A percentile compares a stretch with the other conserved stretches of the same genome.
phyloP scores from a whole-genome alignment of 768 basidiomycete species.

The Kwoniella sp. region DNA sequence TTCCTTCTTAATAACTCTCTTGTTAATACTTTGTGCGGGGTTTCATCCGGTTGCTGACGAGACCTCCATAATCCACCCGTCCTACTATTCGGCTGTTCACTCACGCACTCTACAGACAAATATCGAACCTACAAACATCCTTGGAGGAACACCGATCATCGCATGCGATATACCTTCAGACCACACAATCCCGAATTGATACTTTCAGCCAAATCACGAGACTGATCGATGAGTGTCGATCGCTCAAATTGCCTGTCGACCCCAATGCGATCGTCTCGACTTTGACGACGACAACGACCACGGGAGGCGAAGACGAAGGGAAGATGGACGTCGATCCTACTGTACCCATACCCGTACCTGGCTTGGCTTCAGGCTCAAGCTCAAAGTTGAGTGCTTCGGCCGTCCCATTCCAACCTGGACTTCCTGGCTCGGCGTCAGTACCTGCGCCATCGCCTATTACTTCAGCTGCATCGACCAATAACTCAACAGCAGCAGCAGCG shows the following conservation, averaged over 20 bases:
- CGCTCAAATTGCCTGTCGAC: slow-evolving; percentile 36
- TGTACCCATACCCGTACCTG: background rate
- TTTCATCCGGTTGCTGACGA: background rate
- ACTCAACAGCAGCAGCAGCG: background rate
- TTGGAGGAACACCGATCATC: slow-evolving; percentile 40
- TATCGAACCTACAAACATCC: slow-evolving; percentile 28
- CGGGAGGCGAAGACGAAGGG: slow-evolving; percentile 22
- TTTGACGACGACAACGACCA: too few relatives aligned
- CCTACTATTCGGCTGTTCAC: background rate
- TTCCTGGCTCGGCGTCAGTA: background rate
- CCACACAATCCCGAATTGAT: slow-evolving; percentile 34
- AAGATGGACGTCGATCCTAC: slow-evolving; percentile 43
- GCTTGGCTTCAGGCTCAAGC: background rate
- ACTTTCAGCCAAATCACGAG: slow-evolving; percentile 34
- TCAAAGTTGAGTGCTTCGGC: slow-evolving; percentile 34
- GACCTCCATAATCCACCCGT: background rate
- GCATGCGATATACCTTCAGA: slow-evolving; percentile 29
- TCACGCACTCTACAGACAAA: slow-evolving; percentile 35
- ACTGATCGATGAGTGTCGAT: slow-evolving; percentile 37
- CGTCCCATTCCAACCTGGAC: slow-evolving; percentile 41
- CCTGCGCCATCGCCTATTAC: background rate
- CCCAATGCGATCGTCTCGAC: background rate
- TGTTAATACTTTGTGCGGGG: too few relatives aligned
- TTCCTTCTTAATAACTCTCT: too few relatives aligned
- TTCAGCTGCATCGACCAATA: background rate